phyloP scores from a whole-genome alignment of 331 rosid genomes.

The Stylosanthes scabra region DNA sequence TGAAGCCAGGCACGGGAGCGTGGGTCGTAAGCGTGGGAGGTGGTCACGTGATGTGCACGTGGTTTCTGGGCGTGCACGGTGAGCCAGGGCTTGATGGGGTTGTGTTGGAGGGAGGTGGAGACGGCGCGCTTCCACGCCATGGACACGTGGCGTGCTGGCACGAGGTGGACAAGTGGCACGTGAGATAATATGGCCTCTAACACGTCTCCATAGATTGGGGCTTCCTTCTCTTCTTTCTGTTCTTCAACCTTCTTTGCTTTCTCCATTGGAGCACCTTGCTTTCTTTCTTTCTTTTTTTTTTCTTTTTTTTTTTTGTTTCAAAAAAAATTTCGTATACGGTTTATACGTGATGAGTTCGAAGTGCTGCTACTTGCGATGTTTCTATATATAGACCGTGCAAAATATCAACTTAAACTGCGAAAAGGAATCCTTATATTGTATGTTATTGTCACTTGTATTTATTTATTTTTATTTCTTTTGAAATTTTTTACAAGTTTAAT shows the following conservation, averaged over 20 bases:
- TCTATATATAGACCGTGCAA: too few relatives aligned
- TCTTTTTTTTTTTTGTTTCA: too few relatives aligned
- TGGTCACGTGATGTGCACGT: constrained; percentile 41
- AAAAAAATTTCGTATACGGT: too few relatives aligned
- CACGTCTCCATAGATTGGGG: constrained; percentile 57
- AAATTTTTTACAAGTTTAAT: too few relatives aligned
- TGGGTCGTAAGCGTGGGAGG: constrained; percentile 68
- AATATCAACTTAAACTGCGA: too few relatives aligned
- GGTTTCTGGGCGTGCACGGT: constrained; percentile 52
- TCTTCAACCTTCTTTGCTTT: not conserved
- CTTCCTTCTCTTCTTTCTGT: constrained; percentile 29
- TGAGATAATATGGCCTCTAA: constrained; percentile 58
- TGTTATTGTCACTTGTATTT: too few relatives aligned
- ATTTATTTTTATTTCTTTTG: too few relatives aligned
- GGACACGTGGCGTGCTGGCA: constrained; percentile 58
- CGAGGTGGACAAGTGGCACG: constrained; percentile 65
- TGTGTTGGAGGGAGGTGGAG: constrained; percentile 56
- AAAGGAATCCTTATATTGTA: too few relatives aligned
- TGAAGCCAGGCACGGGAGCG: constrained; percentile 62
- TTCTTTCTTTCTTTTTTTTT: too few relatives aligned
- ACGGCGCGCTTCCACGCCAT: constrained; percentile 61
- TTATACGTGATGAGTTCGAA: too few relatives aligned
- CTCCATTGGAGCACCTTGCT: not conserved
- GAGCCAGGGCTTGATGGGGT: constrained; percentile 71
- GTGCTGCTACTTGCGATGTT: too few relatives aligned